phyloP scores from a whole-genome alignment of 177 flowering plant species.

The Vitis hybrid region DNA sequence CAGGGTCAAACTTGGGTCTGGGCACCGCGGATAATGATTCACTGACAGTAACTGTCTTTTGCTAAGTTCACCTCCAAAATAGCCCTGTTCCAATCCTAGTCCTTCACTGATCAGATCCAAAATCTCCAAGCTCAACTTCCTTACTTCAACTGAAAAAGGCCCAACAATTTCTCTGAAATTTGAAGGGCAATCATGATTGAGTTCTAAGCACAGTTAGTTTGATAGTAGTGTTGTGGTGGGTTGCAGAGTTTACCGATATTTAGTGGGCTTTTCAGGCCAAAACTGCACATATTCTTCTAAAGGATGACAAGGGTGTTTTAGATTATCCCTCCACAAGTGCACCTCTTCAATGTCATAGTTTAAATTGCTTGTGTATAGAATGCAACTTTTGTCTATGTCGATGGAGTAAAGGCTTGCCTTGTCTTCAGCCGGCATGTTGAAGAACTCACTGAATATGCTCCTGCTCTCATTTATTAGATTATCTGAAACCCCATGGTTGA shows the following conservation, averaged over 20 bases:
- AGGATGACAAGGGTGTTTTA: constrained; percentile 43
- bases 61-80: constrained; percentile 20
- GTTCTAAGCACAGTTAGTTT: too few species aligned
- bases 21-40: constrained; percentile 45
- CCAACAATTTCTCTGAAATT: constrained; percentile 33
- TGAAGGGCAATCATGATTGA: neutral
- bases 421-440: constrained; percentile 29
- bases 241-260: constrained; percentile 22
- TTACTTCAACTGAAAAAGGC: constrained; percentile 23
- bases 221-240: too few species aligned
- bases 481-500: constrained; percentile 44
- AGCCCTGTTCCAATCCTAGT: constrained; percentile 32
- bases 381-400: constrained; percentile 25
- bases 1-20: constrained; percentile 42
- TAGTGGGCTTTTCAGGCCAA: constrained; percentile 48
- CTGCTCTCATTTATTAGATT: constrained; percentile 23
- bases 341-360: constrained; percentile 24
- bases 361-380: constrained; percentile 32
- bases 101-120: constrained; percentile 41
- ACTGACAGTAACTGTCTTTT: constrained; percentile 16
- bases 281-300: constrained; percentile 29
- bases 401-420: constrained; percentile 29
- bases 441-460: constrained; percentile 30
- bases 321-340: constrained; percentile 47
- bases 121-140: constrained; percentile 25